Conservation (phyloP, 345 rosid species). For the Aquilaria malaccensis region DNA sequence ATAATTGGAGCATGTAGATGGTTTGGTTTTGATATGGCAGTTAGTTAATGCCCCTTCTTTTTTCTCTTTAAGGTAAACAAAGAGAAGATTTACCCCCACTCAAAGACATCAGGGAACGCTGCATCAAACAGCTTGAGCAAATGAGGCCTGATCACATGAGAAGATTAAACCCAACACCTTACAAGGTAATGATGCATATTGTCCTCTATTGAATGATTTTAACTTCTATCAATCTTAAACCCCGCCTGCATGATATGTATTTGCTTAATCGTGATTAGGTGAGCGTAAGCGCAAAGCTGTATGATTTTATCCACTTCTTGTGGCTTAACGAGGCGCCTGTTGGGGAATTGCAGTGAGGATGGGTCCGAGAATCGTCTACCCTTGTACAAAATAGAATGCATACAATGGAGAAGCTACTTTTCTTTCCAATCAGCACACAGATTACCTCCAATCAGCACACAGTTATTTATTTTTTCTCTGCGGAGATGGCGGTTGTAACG, state of each 20-base stretch:
- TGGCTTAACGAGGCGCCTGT: constrained; percentile 99
- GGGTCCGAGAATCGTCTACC: neutral
- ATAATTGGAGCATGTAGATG: too few relatives aligned
- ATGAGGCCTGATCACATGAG: constrained; percentile 97
- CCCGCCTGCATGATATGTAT: neutral
- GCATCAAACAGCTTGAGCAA: constrained; percentile 78
- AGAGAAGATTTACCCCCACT: constrained; percentile 72
- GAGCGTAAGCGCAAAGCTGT: constrained; percentile 77
- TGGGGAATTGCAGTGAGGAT: constrained; percentile 69
- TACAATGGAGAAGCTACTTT: constrained; percentile 17
- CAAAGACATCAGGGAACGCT: constrained; percentile 57
- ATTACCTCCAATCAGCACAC: neutral
- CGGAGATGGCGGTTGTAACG: too few relatives aligned
- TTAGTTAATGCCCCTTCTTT: neutral
- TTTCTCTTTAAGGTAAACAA: constrained; percentile 34
- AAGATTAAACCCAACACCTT: constrained; percentile 89
- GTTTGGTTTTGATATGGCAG: too few relatives aligned
- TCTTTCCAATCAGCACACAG: neutral
- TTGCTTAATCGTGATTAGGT: constrained; percentile 39
- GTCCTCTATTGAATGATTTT: neutral
- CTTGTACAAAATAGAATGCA: constrained; percentile 12
- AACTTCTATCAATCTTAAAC: neutral
- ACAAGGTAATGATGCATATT: constrained; percentile 45
- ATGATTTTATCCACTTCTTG: constrained; percentile 89
- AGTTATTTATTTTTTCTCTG: too few relatives aligned